These are phyloP conservation scores for Cytospora schulzeri DNA, from an alignment of 2,329 filamentous ascomycete genomes.

Conservation along the genomic window DNA sequence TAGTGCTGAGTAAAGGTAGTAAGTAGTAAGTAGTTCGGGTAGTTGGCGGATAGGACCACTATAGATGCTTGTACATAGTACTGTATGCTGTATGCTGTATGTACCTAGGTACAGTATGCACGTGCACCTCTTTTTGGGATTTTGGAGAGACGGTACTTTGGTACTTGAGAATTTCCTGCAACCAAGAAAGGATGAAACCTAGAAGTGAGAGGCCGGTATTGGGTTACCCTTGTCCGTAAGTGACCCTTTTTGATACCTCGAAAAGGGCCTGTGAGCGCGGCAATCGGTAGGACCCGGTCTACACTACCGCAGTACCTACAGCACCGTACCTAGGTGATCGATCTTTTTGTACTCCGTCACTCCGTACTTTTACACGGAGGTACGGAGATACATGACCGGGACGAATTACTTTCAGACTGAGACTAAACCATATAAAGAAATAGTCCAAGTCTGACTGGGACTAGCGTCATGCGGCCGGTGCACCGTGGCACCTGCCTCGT, in stretches of 20 bases:
- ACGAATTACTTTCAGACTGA: neutral
- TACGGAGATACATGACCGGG: neutral
- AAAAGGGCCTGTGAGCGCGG: constrained; percentile 2
- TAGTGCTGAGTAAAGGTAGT: neutral
- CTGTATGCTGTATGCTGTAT: too few relatives aligned
- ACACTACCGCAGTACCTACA: neutral
- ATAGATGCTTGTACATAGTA: too few relatives aligned
- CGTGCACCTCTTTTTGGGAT: neutral
- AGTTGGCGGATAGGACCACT: too few relatives aligned
- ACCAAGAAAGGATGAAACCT: neutral
- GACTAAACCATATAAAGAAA: neutral
- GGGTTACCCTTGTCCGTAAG: neutral
- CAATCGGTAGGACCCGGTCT: constrained; percentile 6
- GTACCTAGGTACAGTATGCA: neutral
- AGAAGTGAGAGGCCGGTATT: too few relatives aligned
- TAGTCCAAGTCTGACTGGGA: constrained; percentile 4
- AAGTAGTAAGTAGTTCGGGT: too few relatives aligned
- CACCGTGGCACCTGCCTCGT: constrained; percentile 1
- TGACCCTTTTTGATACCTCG: neutral
- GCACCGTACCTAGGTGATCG: neutral
- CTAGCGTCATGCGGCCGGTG: constrained; percentile 1
- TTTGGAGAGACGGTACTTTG: too few relatives aligned
- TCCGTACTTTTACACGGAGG: neutral
- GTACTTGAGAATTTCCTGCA: too few relatives aligned
- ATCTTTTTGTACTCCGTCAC: neutral